A percentile compares a stretch with the other conserved stretches of the same genome.
Evolutionary conservation across 2,329 filamentous ascomycete species (phyloP).

Genomic region (Colletotrichum sojae): DNA sequence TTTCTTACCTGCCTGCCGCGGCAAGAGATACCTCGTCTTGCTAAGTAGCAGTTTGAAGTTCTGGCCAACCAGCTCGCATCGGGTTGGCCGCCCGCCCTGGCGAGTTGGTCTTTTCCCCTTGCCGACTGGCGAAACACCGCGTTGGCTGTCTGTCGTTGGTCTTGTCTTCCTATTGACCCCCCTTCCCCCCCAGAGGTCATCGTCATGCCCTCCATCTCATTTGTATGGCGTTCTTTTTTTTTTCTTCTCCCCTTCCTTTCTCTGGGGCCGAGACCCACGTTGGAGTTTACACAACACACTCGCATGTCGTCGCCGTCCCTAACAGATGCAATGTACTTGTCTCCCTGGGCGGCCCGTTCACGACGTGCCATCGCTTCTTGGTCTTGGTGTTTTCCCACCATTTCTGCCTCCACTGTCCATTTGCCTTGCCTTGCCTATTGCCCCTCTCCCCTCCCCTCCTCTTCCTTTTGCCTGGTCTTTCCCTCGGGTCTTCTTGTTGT

Average conservation of each 20-base stretch:
- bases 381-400: constrained; percentile 40
- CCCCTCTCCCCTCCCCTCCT: constrained; percentile 20
- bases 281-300: constrained; percentile 22
- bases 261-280: constrained; percentile 32
- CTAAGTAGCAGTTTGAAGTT: neutral
- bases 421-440: neutral
- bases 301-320: neutral
- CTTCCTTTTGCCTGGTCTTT: constrained; percentile 40
- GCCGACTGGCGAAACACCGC: constrained; percentile 32
- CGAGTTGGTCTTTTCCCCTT: constrained; percentile 29
- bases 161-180: neutral
- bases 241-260: constrained; percentile 24
- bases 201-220: constrained; percentile 28
- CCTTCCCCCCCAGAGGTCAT: neutral
- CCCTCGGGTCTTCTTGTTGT: constrained; percentile 42
- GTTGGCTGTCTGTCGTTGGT: constrained; percentile 1
- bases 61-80: constrained; percentile 10
- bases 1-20: constrained; percentile 31
- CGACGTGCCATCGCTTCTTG: constrained; percentile 35
- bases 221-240: too few relatives aligned
- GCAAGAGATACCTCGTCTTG: constrained; percentile 9
- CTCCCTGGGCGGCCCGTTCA: constrained; percentile 32
- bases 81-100: constrained; percentile 19
- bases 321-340: neutral
- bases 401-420: constrained; percentile 28